phyloP scores from a whole-genome alignment of 2,329 filamentous ascomycete genomes.

The Pyrenochaeta sp. region DNA sequence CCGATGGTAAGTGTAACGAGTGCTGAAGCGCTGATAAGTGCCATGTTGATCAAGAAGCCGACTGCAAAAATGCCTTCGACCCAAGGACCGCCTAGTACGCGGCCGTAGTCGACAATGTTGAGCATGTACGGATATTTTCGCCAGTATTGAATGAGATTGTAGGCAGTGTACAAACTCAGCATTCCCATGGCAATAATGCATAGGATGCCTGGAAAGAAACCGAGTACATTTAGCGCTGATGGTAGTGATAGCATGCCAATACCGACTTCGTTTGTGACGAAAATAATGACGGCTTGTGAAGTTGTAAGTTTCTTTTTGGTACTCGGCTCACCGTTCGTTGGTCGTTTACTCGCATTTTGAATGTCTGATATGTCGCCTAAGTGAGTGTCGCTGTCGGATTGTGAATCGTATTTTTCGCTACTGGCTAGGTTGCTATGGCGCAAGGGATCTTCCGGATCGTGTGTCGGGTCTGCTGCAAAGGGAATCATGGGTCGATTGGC shows the following conservation, averaged over 20 bases:
- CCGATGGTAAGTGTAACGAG: constrained; percentile 38
- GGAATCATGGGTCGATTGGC: constrained; percentile 26
- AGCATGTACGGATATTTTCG: constrained; percentile 40
- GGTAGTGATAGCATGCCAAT: constrained; percentile 39
- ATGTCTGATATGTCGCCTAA: constrained; percentile 32
- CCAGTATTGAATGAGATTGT: constrained; percentile 40
- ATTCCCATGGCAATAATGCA: constrained; percentile 33
- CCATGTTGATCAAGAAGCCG: constrained; percentile 39
- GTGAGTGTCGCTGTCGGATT: constrained; percentile 27
- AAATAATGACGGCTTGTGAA: constrained; percentile 38
- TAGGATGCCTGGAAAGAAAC: constrained; percentile 36
- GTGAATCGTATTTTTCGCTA: constrained; percentile 24
- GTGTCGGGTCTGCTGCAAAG: constrained; percentile 29
- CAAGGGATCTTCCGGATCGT: constrained; percentile 26
- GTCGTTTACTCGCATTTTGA: constrained; percentile 29
- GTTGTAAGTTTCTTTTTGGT: constrained; percentile 31
- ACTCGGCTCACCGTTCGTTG: constrained; percentile 5
- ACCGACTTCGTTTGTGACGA: constrained; percentile 39
- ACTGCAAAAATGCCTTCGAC: constrained; percentile 34
- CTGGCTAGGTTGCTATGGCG: constrained; percentile 11
- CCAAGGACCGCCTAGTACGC: constrained; percentile 34
- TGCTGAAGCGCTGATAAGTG: constrained; percentile 34
- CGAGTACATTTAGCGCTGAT: constrained; percentile 31
- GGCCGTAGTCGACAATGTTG: constrained; percentile 40
- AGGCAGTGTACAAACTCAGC: constrained; percentile 37